phyloP scores from a whole-genome alignment of 352 stramenopile genomes.

The Pilasporangium apinafurcum region DNA sequence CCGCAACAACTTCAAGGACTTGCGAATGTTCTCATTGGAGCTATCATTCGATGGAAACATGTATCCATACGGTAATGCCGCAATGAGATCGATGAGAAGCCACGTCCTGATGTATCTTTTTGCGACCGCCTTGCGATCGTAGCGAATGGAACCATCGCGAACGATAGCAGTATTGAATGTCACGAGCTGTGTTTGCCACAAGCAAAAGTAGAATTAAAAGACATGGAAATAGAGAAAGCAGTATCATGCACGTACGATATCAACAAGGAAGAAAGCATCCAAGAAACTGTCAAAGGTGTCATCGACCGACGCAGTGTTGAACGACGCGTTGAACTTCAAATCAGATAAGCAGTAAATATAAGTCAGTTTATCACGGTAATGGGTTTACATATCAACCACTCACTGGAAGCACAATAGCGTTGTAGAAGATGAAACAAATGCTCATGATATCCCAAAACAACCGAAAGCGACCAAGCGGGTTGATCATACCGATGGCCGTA shows the following conservation, averaged over 20 bases:
- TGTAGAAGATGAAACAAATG: constrained; percentile 74
- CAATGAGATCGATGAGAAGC: constrained; percentile 41
- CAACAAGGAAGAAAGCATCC: constrained; percentile 53
- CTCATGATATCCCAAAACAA: constrained; percentile 61
- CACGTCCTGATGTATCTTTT: constrained; percentile 34
- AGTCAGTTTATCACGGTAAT: neutral
- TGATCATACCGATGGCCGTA: constrained; percentile 35
- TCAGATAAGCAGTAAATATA: neutral
- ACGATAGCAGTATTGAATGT: constrained; percentile 56
- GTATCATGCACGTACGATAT: constrained; percentile 60
- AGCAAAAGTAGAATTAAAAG: neutral
- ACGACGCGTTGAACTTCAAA: constrained; percentile 56
- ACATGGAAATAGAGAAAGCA: neutral
- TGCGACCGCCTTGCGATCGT: constrained; percentile 27
- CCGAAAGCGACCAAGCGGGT: constrained; percentile 49
- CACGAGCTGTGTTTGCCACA: constrained; percentile 13
- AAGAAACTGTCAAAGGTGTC: constrained; percentile 40
- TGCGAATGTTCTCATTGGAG: constrained; percentile 22
- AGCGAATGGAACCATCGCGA: constrained; percentile 38
- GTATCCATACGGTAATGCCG: constrained; percentile 40
- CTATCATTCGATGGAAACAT: constrained; percentile 5
- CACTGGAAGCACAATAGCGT: constrained; percentile 59
- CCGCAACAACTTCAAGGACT: constrained; percentile 40
- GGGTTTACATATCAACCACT: constrained; percentile 5
- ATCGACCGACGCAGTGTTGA: constrained; percentile 22